phyloP scores from a whole-genome alignment of 768 basidiomycete species.

The Leccinum subgranulosum region DNA sequence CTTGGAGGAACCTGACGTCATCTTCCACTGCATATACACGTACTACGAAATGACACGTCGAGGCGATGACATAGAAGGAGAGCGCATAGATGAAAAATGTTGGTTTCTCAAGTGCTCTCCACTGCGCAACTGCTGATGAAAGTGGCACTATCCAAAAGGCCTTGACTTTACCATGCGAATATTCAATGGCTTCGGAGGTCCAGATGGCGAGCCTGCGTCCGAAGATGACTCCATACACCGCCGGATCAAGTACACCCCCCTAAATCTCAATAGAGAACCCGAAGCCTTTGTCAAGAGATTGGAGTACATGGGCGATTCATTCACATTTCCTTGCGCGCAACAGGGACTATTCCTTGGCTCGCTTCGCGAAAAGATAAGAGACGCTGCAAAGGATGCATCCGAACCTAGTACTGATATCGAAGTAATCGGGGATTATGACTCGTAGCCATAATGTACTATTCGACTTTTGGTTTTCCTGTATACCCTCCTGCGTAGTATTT shows the following conservation, averaged over 20 bases:
- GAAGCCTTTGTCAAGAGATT: slow-evolving; percentile 54
- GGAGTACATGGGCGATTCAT: slow-evolving; percentile 58
- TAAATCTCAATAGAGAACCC: slow-evolving; percentile 60
- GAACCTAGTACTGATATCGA: slow-evolving; percentile 26
- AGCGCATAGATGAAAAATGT: slow-evolving; percentile 33
- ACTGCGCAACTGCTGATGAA: slow-evolving; percentile 1
- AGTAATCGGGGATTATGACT: slow-evolving; percentile 19
- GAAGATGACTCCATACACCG: slow-evolving; percentile 33
- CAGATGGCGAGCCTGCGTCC: slow-evolving; percentile 31
- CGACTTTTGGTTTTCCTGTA: slow-evolving; percentile 6
- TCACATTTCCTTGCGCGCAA: slow-evolving; percentile 69
- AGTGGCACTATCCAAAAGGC: slow-evolving; percentile 36
- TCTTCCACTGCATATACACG: slow-evolving; percentile 68
- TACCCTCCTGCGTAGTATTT: slow-evolving; percentile 15
- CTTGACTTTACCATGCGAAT: slow-evolving; percentile 58
- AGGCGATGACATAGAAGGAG: slow-evolving; percentile 33
- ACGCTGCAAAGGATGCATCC: slow-evolving; percentile 27
- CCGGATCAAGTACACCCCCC: slow-evolving; percentile 54
- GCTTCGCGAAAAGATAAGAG: slow-evolving; percentile 49
- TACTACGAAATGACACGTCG: slow-evolving; percentile 34
- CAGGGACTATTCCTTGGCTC: slow-evolving; percentile 65
- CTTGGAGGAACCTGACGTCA: slow-evolving; percentile 46
- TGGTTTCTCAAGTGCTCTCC: slow-evolving; percentile 1
- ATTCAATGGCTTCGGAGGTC: slow-evolving; percentile 36
- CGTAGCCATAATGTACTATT: slow-evolving; percentile 1